Conservation (phyloP, 352 stramenopile species). For the Globisporangium splendens region DNA sequence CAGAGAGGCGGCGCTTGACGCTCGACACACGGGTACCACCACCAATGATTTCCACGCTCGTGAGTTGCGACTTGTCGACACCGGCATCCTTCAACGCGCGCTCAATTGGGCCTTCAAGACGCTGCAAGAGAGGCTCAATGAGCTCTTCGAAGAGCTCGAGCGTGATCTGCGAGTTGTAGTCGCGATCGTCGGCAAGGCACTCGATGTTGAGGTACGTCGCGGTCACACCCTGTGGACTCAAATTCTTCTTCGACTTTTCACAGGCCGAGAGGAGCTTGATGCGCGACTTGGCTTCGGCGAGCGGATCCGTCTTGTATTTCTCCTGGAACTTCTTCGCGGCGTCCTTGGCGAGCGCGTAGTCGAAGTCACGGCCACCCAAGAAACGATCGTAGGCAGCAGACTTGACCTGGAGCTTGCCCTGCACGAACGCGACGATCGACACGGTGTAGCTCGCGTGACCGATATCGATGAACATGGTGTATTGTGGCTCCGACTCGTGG, state of each 20-base stretch:
- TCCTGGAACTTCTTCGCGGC: conserved; percentile 94
- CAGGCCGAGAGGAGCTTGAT: conserved; percentile 97
- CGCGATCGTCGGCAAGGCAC: conserved; percentile 96
- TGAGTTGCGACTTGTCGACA: conserved; percentile 88
- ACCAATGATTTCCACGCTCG: conserved; percentile 95
- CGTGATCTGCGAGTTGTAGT: conserved; percentile 94
- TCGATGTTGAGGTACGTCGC: conserved; percentile 97
- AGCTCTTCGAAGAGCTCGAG: conserved; percentile 95
- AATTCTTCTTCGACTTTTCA: conserved; percentile 99
- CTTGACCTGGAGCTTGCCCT: conserved; percentile 96
- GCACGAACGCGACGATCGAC: conserved; percentile 91
- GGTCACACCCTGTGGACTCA: conserved; percentile 95
- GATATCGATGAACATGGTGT: conserved; percentile 99
- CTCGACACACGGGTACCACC: conserved; percentile 94
- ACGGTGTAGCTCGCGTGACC: conserved; percentile 93
- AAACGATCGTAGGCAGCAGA: conserved; percentile 92
- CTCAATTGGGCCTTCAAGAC: conserved; percentile 85
- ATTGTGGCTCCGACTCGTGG: conserved; percentile 89
- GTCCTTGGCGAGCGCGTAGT: conserved; percentile 93
- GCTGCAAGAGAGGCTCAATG: conserved; percentile 84
- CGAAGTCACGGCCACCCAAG: conserved; percentile 96
- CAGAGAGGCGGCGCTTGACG: conserved; percentile 92
- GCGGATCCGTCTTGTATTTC: conserved; percentile 94
- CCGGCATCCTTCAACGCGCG: conserved; percentile 85
- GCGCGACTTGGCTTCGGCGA: conserved; percentile 91